Percentiles rank a stretch among this genome's conserved stretches.
Conservation (phyloP, 768 basidiomycete species). For the Suillus brevipes region DNA sequence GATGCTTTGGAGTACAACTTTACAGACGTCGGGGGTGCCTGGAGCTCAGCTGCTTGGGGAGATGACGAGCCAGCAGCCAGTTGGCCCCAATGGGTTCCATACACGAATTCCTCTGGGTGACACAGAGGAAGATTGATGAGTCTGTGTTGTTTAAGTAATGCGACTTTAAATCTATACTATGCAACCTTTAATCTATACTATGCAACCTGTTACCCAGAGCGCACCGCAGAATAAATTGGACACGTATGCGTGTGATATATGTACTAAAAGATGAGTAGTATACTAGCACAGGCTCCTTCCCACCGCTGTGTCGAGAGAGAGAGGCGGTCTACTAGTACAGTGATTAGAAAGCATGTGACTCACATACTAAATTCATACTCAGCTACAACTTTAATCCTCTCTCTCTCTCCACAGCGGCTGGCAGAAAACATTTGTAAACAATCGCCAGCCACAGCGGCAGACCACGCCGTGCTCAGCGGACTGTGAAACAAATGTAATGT, state of each 20-base stretch:
- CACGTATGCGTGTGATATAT: background rate
- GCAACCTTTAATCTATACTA: background rate
- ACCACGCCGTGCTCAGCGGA: too few species aligned
- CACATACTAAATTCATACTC: too few species aligned
- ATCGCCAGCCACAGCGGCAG: too few species aligned
- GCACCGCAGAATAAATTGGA: background rate
- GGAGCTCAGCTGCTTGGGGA: background rate
- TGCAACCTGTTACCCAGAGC: background rate
- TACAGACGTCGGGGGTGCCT: background rate
- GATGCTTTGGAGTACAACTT: background rate
- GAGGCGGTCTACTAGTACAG: too few species aligned
- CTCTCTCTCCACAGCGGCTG: too few species aligned
- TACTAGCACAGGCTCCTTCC: too few species aligned
- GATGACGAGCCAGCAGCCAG: background rate
- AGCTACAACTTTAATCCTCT: too few species aligned
- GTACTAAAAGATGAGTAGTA: too few species aligned
- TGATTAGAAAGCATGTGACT: too few species aligned
- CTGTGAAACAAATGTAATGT: too few species aligned
- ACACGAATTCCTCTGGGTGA: background rate
- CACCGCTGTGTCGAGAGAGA: too few species aligned
- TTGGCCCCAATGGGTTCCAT: background rate
- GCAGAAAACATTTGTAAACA: too few species aligned
- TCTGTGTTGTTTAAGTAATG: background rate
- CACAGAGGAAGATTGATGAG: background rate
- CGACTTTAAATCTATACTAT: background rate